Conservation (phyloP, 805 yeast species). For the Suhomyces xylopsoci region DNA sequence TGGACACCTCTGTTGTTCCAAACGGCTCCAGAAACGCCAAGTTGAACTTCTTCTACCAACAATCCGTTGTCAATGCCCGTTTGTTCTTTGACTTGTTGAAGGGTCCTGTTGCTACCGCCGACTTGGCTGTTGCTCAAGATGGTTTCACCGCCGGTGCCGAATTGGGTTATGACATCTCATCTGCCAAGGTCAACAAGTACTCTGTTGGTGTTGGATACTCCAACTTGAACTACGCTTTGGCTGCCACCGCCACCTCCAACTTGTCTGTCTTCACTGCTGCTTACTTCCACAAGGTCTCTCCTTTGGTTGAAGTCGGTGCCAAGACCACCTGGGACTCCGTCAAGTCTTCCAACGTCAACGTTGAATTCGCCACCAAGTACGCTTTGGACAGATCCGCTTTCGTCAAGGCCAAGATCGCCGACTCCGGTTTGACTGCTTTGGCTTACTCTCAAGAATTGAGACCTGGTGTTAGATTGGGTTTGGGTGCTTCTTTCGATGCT, state of each 20-base stretch:
- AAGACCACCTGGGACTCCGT: slow-evolving; percentile 94
- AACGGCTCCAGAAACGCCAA: slow-evolving; percentile 81
- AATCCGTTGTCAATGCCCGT: slow-evolving; percentile 90
- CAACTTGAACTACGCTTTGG: slow-evolving; percentile 81
- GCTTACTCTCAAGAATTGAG: slow-evolving; percentile 92
- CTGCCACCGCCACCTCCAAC: slow-evolving; percentile 82
- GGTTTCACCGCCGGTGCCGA: slow-evolving; percentile 97
- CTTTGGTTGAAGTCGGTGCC: slow-evolving; percentile 94
- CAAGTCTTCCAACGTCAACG: slow-evolving; percentile 74
- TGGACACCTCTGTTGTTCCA: slow-evolving; percentile 85
- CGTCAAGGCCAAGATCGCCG: slow-evolving; percentile 95
- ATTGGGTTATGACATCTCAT: slow-evolving; percentile 91
- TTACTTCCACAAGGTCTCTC: slow-evolving; percentile 93
- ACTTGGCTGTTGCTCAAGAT: slow-evolving; percentile 90
- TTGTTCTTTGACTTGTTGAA: slow-evolving; percentile 92
- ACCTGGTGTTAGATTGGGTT: slow-evolving; percentile 95
- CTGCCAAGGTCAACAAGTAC: slow-evolving; percentile 91
- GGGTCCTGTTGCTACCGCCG: slow-evolving; percentile 95
- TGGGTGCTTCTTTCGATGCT: slow-evolving; percentile 96
- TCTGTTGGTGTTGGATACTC: slow-evolving; percentile 92
- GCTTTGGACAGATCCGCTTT: slow-evolving; percentile 81
- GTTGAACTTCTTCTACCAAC: slow-evolving; percentile 85
- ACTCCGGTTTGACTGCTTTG: slow-evolving; percentile 90
- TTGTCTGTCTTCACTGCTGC: slow-evolving; percentile 89
- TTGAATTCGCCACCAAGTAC: slow-evolving; percentile 96